phyloP scores from a whole-genome alignment of 805 yeast genomes.

The Lachancea dasiensis region DNA sequence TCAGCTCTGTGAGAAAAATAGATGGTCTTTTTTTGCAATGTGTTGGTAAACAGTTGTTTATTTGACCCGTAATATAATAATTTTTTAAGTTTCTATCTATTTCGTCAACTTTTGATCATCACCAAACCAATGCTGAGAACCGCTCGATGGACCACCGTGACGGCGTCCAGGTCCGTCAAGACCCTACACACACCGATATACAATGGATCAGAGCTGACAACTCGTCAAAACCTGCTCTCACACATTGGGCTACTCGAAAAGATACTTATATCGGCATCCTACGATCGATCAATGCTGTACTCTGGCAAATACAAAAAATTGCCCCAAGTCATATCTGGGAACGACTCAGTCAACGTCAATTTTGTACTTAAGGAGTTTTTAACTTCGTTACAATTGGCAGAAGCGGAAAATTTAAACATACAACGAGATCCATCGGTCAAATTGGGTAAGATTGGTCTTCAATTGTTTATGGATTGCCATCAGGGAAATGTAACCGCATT shows the following conservation, averaged over 20 bases:
- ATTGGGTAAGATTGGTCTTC: slow-evolving; percentile 24
- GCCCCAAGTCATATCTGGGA: slow-evolving; percentile 21
- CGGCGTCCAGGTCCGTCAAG: slow-evolving; percentile 13
- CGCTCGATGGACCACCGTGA: slow-evolving; percentile 1
- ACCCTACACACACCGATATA: slow-evolving; percentile 27
- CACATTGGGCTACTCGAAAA: slow-evolving; percentile 19
- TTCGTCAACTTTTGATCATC: background rate
- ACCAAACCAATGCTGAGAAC: background rate
- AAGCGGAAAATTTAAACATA: slow-evolving; percentile 11
- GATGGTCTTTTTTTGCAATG: too few relatives aligned
- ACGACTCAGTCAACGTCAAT: slow-evolving; percentile 17
- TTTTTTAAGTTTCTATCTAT: background rate
- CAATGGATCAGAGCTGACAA: slow-evolving; percentile 10
- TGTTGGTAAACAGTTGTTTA: too few relatives aligned
- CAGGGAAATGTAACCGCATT: slow-evolving; percentile 17
- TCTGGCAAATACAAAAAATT: slow-evolving; percentile 20
- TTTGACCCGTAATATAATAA: too few relatives aligned
- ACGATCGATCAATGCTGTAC: slow-evolving; percentile 21
- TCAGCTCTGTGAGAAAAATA: too few relatives aligned
- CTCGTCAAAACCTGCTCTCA: slow-evolving; percentile 14
- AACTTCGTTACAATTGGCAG: slow-evolving; percentile 18
- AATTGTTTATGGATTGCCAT: slow-evolving; percentile 22
- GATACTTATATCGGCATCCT: slow-evolving; percentile 18
- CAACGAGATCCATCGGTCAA: slow-evolving; percentile 12
- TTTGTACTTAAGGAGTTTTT: slow-evolving; percentile 18